A percentile compares a stretch with the other conserved stretches of the same genome.
Conservation (phyloP, 2,329 filamentous ascomycete species). For the Colletotrichum lindemuthianum region DNA sequence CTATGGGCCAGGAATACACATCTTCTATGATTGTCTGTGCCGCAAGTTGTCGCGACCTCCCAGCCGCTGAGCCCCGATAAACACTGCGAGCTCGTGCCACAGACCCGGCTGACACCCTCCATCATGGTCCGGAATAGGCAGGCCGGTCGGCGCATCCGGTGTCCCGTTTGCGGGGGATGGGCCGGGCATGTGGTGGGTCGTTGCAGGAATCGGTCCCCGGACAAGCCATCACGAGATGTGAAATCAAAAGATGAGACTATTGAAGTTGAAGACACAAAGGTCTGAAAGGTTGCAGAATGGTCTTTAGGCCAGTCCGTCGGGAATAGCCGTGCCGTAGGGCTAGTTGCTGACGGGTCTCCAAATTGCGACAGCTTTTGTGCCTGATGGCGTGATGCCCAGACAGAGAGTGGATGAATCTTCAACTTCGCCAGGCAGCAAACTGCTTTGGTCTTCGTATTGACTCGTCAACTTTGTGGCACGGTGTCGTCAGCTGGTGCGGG, state of each 20-base stretch:
- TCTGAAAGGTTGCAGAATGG: background rate
- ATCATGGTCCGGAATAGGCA: constrained; percentile 29
- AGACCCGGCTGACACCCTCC: constrained; percentile 26
- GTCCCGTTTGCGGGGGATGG: constrained; percentile 30
- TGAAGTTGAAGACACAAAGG: background rate
- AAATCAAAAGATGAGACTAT: background rate
- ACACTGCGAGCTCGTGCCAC: constrained; percentile 9
- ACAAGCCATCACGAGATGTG: constrained; percentile 5
- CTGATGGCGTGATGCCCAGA: too few relatives aligned
- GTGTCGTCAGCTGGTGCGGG: background rate
- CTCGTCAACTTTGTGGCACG: constrained; percentile 10
- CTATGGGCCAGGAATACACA: constrained; percentile 4
- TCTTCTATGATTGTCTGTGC: constrained; percentile 16
- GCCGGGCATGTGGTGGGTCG: constrained; percentile 27
- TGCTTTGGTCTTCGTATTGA: background rate
- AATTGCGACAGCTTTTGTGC: constrained; percentile 26
- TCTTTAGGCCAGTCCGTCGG: background rate
- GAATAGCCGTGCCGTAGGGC: too few relatives aligned
- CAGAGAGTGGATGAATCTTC: too few relatives aligned
- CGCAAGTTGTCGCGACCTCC: constrained; percentile 2
- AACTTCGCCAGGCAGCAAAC: background rate
- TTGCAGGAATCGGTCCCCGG: constrained; percentile 26
- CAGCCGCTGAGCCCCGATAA: constrained; percentile 18
- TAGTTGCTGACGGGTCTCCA: too few relatives aligned
- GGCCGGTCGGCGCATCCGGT: constrained; percentile 33